These are phyloP conservation scores for Aureobasidium sp. DNA, from an alignment of 2,329 filamentous ascomycete genomes.

Conservation along the genomic window DNA sequence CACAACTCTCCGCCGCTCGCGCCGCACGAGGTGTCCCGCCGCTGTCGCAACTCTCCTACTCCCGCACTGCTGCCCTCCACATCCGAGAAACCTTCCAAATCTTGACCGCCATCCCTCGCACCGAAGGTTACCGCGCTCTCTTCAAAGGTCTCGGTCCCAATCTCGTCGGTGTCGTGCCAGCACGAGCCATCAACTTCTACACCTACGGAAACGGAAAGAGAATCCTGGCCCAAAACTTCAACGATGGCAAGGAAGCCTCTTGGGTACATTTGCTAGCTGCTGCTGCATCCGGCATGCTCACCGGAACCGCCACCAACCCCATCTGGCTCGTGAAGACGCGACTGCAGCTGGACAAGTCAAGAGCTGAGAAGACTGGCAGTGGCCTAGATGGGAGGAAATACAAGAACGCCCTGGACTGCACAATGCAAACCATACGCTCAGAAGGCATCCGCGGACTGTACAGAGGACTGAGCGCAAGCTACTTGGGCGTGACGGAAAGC, in stretches of 20 bases:
- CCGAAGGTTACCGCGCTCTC: constrained; percentile 76
- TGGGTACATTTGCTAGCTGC: constrained; percentile 73
- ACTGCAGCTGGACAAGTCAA: constrained; percentile 82
- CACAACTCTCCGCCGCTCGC: constrained; percentile 62
- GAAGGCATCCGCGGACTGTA: constrained; percentile 80
- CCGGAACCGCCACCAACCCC: constrained; percentile 85
- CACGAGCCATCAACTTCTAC: constrained; percentile 87
- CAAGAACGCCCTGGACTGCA: constrained; percentile 80
- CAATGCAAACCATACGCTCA: constrained; percentile 67
- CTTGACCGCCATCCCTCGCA: constrained; percentile 65
- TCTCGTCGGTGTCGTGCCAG: constrained; percentile 79
- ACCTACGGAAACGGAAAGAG: constrained; percentile 88
- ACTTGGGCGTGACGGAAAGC: constrained; percentile 81
- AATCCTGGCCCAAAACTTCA: constrained; percentile 65
- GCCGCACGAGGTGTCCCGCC: constrained; percentile 47
- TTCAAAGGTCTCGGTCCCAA: constrained; percentile 93
- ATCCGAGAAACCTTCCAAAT: constrained; percentile 82
- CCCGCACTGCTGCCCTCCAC: constrained; percentile 61
- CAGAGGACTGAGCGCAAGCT: constrained; percentile 83
- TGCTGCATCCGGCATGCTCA: constrained; percentile 69
- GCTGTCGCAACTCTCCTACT: constrained; percentile 51
- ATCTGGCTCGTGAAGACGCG: constrained; percentile 96
- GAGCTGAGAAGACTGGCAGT: constrained; percentile 49
- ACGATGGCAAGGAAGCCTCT: constrained; percentile 58
- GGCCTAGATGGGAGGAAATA: constrained; percentile 56